Percentiles rank a stretch among this genome's conserved stretches.
Evolutionary conservation across 208 protist species (phyloP).

Genomic region (Leishmania turanica): DNA sequence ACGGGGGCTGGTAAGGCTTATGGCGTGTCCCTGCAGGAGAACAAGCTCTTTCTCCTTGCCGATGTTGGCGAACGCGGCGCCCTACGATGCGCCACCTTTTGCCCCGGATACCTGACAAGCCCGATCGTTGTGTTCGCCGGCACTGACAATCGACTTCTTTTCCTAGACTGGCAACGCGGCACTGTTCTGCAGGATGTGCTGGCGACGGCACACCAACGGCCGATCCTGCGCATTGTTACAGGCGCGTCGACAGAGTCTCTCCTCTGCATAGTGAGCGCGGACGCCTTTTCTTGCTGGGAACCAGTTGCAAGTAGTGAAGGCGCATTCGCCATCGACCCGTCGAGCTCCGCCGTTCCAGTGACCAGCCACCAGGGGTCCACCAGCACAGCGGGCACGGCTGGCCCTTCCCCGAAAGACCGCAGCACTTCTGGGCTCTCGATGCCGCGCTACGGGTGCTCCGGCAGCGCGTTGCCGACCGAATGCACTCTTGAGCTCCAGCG

Average conservation of each 20-base stretch:
- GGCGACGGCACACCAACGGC: constrained; percentile 21
- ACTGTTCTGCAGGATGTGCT: constrained; percentile 35
- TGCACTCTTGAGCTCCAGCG: constrained; percentile 6
- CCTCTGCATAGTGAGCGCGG: constrained; percentile 40
- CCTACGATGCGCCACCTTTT: constrained; percentile 41
- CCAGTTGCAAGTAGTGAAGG: not conserved
- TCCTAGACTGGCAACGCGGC: constrained; percentile 52
- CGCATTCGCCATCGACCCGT: not conserved
- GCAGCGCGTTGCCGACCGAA: constrained; percentile 24
- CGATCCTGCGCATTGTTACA: constrained; percentile 28
- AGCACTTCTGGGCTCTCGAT: not conserved
- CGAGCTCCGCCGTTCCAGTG: not conserved
- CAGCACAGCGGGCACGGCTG: not conserved
- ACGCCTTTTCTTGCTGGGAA: constrained; percentile 52
- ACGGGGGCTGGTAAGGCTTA: constrained; percentile 40
- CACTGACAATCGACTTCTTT: constrained; percentile 30
- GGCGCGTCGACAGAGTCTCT: constrained; percentile 22
- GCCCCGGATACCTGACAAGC: constrained; percentile 21
- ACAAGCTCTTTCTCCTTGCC: constrained; percentile 42
- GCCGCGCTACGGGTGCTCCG: constrained; percentile 32
- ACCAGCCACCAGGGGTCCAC: not conserved
- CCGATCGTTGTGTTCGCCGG: constrained; percentile 35
- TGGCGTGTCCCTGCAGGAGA: constrained; percentile 48
- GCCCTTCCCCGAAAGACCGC: not conserved
- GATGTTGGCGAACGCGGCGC: constrained; percentile 18